phyloP scores from a whole-genome alignment of 164 flowering plant species.

The Saururus chinensis region DNA sequence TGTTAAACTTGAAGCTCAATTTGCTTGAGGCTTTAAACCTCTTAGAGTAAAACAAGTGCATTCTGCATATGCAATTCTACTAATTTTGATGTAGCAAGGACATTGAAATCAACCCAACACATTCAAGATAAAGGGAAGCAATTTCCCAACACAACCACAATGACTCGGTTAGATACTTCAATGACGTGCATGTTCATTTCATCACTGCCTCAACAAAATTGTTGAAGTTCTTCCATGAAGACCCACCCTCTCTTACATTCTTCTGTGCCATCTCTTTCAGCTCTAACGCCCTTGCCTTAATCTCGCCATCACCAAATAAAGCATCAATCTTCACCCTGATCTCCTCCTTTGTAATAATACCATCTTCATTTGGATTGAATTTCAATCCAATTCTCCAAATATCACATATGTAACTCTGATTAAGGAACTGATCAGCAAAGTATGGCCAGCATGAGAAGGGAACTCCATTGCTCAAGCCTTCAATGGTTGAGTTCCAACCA shows the following conservation, averaged over 20 bases:
- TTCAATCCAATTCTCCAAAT: constrained; percentile 36
- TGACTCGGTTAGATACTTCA: no score
- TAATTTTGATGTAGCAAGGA: no score
- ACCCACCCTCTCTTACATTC: constrained; percentile 9
- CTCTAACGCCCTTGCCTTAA: constrained; percentile 6
- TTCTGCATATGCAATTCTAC: no score
- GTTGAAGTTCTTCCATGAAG: constrained; percentile 9
- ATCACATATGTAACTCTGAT: constrained; percentile 33
- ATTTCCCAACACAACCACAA: no score
- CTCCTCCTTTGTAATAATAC: constrained; percentile 10
- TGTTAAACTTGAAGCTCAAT: no score
- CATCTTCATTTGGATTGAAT: constrained; percentile 8
- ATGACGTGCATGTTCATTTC: no score
- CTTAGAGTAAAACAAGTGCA: no score
- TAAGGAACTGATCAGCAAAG: constrained; percentile 39
- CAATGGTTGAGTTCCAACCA: constrained; percentile 59
- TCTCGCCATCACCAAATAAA: constrained; percentile 8
- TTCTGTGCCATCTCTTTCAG: constrained; percentile 9
- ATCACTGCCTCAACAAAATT: constrained; percentile 9
- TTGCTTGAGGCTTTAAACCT: no score
- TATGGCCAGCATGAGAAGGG: constrained; percentile 56
- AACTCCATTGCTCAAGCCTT: constrained; percentile 36
- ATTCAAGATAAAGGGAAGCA: no score
- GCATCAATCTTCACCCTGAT: constrained; percentile 9
- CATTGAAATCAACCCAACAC: no score